These are phyloP conservation scores for Crinitomyces ghanaensis DNA, from an alignment of 805 yeast genomes.

Conservation along the genomic window DNA sequence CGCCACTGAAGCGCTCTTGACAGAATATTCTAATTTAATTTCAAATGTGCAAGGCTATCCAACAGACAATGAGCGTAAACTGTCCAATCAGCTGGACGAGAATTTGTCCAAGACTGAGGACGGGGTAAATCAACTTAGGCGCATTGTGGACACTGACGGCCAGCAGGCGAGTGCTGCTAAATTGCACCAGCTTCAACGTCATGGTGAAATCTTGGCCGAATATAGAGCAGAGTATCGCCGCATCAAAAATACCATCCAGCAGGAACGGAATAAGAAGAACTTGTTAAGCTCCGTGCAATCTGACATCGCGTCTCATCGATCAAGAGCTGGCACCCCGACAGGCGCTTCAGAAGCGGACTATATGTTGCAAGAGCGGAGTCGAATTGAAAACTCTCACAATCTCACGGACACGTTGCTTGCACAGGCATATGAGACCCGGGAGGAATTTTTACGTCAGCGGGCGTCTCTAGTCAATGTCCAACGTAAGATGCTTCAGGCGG, in stretches of 20 bases:
- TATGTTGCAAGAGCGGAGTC: constrained; percentile 60
- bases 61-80: constrained; percentile 36
- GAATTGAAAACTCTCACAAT: constrained; percentile 62
- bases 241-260: constrained; percentile 46
- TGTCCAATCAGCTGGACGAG: constrained; percentile 39
- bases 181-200: constrained; percentile 72
- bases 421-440: constrained; percentile 87
- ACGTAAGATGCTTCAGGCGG: constrained; percentile 44
- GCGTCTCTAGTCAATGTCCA: constrained; percentile 52
- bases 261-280: constrained; percentile 68
- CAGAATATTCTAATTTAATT: constrained; percentile 44
- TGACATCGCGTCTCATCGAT: constrained; percentile 58
- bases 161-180: constrained; percentile 53
- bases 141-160: constrained; percentile 45
- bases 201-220: constrained; percentile 62
- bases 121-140: constrained; percentile 37
- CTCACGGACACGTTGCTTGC: constrained; percentile 68
- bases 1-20: constrained; percentile 45
- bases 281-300: constrained; percentile 63
- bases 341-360: constrained; percentile 53
- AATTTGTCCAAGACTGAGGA: constrained; percentile 45
- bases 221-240: constrained; percentile 53
- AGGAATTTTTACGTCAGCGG: constrained; percentile 67
- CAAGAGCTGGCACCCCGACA: constrained; percentile 26
- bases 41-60: constrained; percentile 39